phyloP scores from a whole-genome alignment of 164 flowering plant species.

The Liquidambar formosana region DNA sequence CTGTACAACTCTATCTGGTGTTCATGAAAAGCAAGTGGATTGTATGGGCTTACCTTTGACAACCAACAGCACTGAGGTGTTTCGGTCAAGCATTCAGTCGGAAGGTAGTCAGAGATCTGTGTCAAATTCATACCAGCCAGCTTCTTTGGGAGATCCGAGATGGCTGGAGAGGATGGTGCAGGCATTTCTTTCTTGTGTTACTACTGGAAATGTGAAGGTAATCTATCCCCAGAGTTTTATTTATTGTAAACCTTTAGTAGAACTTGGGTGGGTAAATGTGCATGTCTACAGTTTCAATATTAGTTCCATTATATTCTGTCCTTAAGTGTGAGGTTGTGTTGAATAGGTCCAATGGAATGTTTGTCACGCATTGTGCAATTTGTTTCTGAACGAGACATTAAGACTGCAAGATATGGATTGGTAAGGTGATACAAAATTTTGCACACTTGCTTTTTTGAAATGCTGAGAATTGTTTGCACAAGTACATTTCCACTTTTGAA shows the following conservation, averaged over 20 bases:
- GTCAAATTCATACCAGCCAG: slow-evolving; percentile 8
- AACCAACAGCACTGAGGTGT: slow-evolving; percentile 16
- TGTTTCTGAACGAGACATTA: slow-evolving; percentile 76
- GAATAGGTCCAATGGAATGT: slow-evolving; percentile 97
- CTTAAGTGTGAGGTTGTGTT: slow-evolving; percentile 11
- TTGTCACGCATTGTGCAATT: slow-evolving; percentile 91
- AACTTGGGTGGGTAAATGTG: not conserved
- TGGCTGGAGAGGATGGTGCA: slow-evolving; percentile 75
- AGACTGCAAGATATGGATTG: slow-evolving; percentile 67
- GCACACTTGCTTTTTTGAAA: slow-evolving; percentile 2
- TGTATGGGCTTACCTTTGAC: slow-evolving; percentile 11
- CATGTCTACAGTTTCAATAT: not conserved
- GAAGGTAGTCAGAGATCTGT: not conserved
- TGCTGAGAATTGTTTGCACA: not conserved
- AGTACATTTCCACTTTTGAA: not conserved
- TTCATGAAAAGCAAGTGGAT: slow-evolving; percentile 20
- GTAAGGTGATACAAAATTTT: slow-evolving; percentile 38
- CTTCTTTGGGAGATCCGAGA: slow-evolving; percentile 24
- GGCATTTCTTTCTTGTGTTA: slow-evolving; percentile 88
- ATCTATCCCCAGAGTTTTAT: not conserved
- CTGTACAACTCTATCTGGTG: slow-evolving; percentile 27
- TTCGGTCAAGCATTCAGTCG: slow-evolving; percentile 13
- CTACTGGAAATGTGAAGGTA: slow-evolving; percentile 98
- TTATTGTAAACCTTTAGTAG: too few relatives aligned
- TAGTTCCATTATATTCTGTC: not conserved